Percentiles rank a stretch among this genome's conserved stretches.
These are phyloP conservation scores for Beauveria sp. DNA, from an alignment of 2,329 filamentous ascomycete genomes.

Conservation along the genomic window DNA sequence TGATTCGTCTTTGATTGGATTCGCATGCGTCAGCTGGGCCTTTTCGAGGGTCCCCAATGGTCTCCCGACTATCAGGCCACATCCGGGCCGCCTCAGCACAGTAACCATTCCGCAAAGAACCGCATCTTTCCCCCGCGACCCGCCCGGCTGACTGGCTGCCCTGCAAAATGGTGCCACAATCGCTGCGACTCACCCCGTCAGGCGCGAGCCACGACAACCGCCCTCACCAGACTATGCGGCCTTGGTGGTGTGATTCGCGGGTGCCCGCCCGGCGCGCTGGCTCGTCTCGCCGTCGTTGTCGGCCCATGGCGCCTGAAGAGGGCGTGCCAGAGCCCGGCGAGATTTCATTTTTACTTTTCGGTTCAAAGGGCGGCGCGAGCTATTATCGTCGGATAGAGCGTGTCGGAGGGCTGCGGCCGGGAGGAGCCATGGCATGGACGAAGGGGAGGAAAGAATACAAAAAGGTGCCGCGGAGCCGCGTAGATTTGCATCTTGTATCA, in stretches of 20 bases:
- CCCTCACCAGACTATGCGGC: not conserved
- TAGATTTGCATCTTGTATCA: not conserved
- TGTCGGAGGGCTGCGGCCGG: not conserved
- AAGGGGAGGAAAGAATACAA: not conserved
- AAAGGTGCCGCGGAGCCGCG: not conserved
- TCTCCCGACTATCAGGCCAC: not conserved
- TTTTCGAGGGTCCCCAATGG: not conserved
- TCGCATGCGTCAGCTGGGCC: not conserved
- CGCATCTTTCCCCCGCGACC: not conserved
- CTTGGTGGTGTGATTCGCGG: constrained; percentile 7
- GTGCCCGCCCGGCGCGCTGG: not conserved
- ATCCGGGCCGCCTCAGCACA: not conserved
- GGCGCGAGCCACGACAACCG: not conserved
- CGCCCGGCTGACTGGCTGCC: not conserved
- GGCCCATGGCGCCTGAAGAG: not conserved
- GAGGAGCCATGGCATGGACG: not conserved
- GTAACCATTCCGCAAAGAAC: not conserved
- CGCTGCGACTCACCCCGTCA: not conserved
- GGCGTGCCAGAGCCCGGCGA: not conserved
- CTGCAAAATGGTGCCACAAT: constrained; percentile 7
- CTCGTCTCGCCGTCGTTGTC: not conserved
- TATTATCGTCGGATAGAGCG: too few species aligned
- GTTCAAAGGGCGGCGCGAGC: too few species aligned
- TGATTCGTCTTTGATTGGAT: not conserved
- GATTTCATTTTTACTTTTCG: too few species aligned